Base-by-base conservation (phyloP, 306 rosid species). In the Glycine soja region DNA sequence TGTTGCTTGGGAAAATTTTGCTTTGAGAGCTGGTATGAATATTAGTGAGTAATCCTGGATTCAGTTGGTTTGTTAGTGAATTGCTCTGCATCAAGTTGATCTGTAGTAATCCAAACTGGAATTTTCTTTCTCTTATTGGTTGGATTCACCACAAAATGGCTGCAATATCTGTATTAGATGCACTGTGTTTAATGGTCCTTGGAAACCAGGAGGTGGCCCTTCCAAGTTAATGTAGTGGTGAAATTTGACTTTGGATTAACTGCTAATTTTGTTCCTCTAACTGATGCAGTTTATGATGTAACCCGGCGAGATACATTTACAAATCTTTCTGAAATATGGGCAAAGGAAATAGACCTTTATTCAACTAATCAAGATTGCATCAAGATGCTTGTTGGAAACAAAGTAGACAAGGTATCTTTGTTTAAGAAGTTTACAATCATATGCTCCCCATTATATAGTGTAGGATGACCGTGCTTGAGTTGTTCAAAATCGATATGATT, bases 331-430 rank as follows among this genome's bases (percentile, higher is more conserved):
- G 97, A 96, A 77, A 63, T 96, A 86, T 93, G 99, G 99, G 93
- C 98, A 67, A 96, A 90, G 88, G 98, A 96, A 88, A 88, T 96
- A 53, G 98, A 93, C 54, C 97, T 93, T 78, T 92, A 93, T 85
- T 93, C 97, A 11, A 96, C 98, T 84, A 96, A 93, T 87, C 98
- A 88, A 88, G 98, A 96, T 84, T 92, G 97, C 88, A 93, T 96
- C 88, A 96, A 92, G 89, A 92, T 96, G 98, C 97, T 96, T 82
- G 99, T 96, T 58, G 99, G 99, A 78, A 93, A 93, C 91, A 96
- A 96, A 90, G 90, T 96, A 50, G 99, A 95, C 62, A 93, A 95
- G 99, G 99, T 95, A 89, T 75, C 61, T 67, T 74, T 54, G 15
- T 72, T 65, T 3, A 50, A 51, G 58, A 80, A 53, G 64, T 76